phyloP scores from a whole-genome alignment of 331 rosid species.

The Rhamnella rubrinervis region DNA sequence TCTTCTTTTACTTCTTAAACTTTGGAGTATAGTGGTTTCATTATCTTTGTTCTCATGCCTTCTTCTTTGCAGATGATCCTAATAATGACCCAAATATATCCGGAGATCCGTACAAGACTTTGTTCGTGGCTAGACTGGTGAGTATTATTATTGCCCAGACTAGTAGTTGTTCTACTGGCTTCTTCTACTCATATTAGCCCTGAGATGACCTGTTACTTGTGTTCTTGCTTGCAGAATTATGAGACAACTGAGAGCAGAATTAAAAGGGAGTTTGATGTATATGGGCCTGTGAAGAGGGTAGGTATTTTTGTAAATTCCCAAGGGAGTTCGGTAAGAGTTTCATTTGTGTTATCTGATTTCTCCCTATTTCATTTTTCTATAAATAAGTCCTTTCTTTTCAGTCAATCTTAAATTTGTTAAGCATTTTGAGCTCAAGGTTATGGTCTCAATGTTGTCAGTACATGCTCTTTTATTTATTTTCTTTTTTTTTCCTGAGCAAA shows the following conservation, averaged over 20 bases:
- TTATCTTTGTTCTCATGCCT: slow-evolving; percentile 25
- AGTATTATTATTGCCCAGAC: slow-evolving; percentile 11
- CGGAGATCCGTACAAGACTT: slow-evolving; percentile 92
- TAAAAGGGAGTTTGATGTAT: slow-evolving; percentile 97
- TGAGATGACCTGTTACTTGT: slow-evolving; percentile 17
- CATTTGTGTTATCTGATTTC: slow-evolving; percentile 20
- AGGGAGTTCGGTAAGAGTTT: slow-evolving; percentile 91
- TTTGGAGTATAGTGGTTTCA: slow-evolving; percentile 12
- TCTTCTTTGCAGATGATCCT: slow-evolving; percentile 64
- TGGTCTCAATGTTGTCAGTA: not conserved
- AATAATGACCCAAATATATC: slow-evolving; percentile 62
- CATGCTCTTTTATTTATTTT: not conserved
- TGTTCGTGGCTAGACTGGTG: slow-evolving; percentile 61
- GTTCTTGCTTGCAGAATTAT: slow-evolving; percentile 70
- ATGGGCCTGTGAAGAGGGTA: slow-evolving; percentile 99
- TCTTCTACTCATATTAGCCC: slow-evolving; percentile 4
- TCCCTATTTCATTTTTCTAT: not conserved
- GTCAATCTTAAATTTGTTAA: slow-evolving; percentile 2
- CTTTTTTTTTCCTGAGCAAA: not conserved
- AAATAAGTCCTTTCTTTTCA: not conserved
- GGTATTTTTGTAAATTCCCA: slow-evolving; percentile 74
- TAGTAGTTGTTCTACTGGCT: not conserved
- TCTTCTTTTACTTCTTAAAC: not conserved
- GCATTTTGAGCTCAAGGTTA: not conserved
- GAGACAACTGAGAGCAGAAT: slow-evolving; percentile 95